Percentiles rank a stretch among this genome's conserved stretches.
These are phyloP conservation scores for Prunella vulgaris DNA, from an alignment of 257 asterid species.

Conservation along the genomic window DNA sequence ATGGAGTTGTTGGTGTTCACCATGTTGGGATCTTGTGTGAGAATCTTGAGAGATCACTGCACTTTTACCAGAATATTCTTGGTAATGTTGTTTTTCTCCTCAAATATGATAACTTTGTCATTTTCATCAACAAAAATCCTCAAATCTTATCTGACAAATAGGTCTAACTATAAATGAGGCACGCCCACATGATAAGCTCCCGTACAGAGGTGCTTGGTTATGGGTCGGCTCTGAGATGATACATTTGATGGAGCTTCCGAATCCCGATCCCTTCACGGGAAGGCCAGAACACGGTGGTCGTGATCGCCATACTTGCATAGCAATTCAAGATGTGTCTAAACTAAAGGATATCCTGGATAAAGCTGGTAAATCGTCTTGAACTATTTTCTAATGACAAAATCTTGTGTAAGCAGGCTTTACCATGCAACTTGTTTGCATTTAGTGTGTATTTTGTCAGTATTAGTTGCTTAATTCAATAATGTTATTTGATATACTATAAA, in stretches of 20 bases:
- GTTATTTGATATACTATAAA: no score
- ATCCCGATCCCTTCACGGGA: slow-evolving; percentile 87
- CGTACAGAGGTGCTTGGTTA: slow-evolving; percentile 94
- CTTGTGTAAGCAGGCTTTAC: no score
- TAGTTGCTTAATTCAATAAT: no score
- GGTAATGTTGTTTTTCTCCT: slow-evolving; percentile 36
- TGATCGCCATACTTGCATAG: slow-evolving; percentile 87
- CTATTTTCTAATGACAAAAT: neutral
- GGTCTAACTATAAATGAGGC: slow-evolving; percentile 88
- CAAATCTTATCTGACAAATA: slow-evolving; percentile 21
- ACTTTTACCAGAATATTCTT: slow-evolving; percentile 80
- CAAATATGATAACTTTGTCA: neutral
- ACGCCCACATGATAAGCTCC: slow-evolving; percentile 86
- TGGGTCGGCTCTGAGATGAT: slow-evolving; percentile 97
- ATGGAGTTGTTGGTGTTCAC: slow-evolving; percentile 83
- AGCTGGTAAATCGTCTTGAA: slow-evolving; percentile 44
- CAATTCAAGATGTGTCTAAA: slow-evolving; percentile 72
- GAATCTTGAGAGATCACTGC: slow-evolving; percentile 84
- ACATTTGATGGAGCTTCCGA: slow-evolving; percentile 97
- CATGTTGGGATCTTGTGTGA: slow-evolving; percentile 91
- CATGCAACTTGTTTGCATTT: no score
- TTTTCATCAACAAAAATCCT: neutral
- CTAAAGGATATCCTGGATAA: slow-evolving; percentile 71
- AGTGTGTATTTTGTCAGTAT: no score
- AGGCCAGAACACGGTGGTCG: slow-evolving; percentile 90